Evolutionary conservation across 2,329 filamentous ascomycete genomes (phyloP), one percentile per base, ranked within the genome.

Genomic region (Fusarium redolens): DNA sequence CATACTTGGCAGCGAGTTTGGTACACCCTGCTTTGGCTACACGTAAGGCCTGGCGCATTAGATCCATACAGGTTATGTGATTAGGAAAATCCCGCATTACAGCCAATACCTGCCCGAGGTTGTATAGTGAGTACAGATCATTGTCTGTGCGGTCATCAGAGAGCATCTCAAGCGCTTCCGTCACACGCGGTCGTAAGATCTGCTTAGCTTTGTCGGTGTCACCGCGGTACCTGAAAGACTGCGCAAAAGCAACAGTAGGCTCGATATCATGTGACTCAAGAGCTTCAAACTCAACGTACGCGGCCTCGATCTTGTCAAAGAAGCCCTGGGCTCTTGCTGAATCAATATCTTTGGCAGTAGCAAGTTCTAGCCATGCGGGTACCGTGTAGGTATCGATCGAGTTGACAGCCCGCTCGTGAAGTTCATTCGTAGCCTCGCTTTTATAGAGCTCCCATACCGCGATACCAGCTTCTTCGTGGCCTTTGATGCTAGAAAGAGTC

Each of bases 91-190:
- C 59, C 10, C 51, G 51, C 41, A 62, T 62, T 7, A 62, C 59
- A 1, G 59, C 43, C 4, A 58, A 62, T 28, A 62, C 22, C 11
- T 22, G 51, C 1, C 6, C 18, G 5, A 62, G 59, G 1, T n/a
- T 17, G 31, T 30, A 47, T 15, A 45, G 25, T 2, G 33, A 62
- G 17, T 43, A 33, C 3, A 10, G 13, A 4, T 62, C 51, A 8
- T 62, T 62, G n/a, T 45, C 41, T 0, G 41, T 58, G 5, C 52
- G 33, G 13, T 58, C 28, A 6, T 62, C 59, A 4, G 33, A 62
- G 31, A 62, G 59, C 51, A 62, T 62, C 40, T 62, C 51, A 3
- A 62, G 51, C 2, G 52, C n/a, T 18, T 62, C 59, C 4, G 59
- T 62, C 5, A 47, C 51, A 3, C 40, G 38, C 4, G 38, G 48